Conservation (phyloP, 306 rosid genomes). For the Prunus davidiana region DNA sequence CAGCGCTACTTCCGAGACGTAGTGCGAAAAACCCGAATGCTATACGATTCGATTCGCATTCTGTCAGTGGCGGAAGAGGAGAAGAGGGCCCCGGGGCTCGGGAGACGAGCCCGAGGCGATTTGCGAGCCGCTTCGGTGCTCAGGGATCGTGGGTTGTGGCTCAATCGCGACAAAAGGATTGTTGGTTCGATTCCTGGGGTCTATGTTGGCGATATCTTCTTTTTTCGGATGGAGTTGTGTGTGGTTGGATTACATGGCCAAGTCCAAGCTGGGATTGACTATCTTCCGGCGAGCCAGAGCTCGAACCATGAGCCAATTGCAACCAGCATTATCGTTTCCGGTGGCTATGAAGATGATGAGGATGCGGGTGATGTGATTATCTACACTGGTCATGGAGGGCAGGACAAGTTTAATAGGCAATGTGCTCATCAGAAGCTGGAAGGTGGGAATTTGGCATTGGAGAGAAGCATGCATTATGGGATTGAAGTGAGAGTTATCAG, state of each 20-base stretch:
- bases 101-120: conserved; percentile 50
- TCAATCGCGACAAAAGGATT: conserved; percentile 81
- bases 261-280: conserved; percentile 92
- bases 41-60: conserved; percentile 73
- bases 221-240: conserved; percentile 76
- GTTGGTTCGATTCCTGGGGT: conserved; percentile 92
- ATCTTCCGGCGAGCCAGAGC: conserved; percentile 73
- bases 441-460: conserved; percentile 89
- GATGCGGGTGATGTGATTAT: conserved; percentile 81
- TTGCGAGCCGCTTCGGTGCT: conserved; percentile 57
- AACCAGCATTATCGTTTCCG: conserved; percentile 86
- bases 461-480: conserved; percentile 91
- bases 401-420: conserved; percentile 70
- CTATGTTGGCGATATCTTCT: conserved; percentile 77
- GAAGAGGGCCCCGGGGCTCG: conserved; percentile 18
- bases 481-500: conserved; percentile 92
- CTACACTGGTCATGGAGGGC: conserved; percentile 95
- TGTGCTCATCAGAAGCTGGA: conserved; percentile 81
- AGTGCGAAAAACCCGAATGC: conserved; percentile 65
- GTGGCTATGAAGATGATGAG: conserved; percentile 88
- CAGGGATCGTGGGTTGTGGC: conserved; percentile 71
- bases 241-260: conserved; percentile 94
- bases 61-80: conserved; percentile 49
- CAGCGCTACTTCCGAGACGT: conserved; percentile 57
- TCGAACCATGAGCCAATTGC: conserved; percentile 92